phyloP scores from a whole-genome alignment of 306 rosid species.

The Trichosanthes truncata region DNA sequence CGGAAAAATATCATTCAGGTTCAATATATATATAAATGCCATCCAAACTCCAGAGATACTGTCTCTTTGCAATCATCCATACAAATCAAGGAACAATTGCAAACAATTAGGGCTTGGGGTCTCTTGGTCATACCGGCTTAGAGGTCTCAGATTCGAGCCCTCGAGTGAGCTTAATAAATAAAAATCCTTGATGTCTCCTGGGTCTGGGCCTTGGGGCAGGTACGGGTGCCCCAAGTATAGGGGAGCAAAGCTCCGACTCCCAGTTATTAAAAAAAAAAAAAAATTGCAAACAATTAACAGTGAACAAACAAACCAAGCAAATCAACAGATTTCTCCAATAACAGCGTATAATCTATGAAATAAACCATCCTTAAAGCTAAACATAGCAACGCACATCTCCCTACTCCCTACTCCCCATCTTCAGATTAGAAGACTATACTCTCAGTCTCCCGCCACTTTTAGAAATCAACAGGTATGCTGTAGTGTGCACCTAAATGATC shows the following conservation, averaged over 20 bases:
- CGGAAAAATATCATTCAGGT: neutral
- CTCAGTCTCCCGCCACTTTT: neutral
- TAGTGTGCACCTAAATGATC: neutral
- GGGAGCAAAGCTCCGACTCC: too few relatives aligned
- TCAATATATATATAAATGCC: neutral
- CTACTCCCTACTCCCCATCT: neutral
- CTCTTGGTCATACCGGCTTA: too few relatives aligned
- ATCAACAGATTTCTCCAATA: neutral
- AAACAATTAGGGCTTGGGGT: too few relatives aligned
- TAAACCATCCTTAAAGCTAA: neutral
- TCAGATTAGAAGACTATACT: neutral
- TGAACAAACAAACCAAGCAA: neutral
- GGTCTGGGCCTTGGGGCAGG: too few relatives aligned
- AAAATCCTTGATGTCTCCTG: too few relatives aligned
- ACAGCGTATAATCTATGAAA: neutral
- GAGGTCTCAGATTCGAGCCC: too few relatives aligned
- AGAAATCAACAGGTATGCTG: neutral
- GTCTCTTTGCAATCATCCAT: neutral
- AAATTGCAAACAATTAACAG: neutral
- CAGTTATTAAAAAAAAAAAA: too few relatives aligned
- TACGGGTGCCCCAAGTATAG: too few relatives aligned
- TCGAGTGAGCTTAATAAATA: too few relatives aligned
- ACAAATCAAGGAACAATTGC: neutral
- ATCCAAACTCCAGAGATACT: neutral
- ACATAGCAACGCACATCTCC: neutral